Percentiles rank a stretch among this genome's conserved stretches.
Evolutionary conservation across 129 eudicot genomes (phyloP).

Genomic region (Artemisia annua): DNA sequence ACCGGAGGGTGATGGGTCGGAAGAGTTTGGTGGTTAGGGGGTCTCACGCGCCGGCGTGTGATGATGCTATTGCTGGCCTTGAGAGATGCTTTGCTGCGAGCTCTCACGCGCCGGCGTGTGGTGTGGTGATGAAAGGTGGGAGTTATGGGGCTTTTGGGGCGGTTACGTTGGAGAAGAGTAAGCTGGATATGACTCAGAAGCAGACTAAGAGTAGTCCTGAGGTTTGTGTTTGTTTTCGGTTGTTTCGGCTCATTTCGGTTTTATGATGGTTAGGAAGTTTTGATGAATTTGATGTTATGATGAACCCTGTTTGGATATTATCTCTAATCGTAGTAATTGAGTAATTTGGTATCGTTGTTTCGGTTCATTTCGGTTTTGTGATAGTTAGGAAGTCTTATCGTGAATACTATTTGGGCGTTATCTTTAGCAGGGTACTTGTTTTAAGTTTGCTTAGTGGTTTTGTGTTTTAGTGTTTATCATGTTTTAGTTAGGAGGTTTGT

Average conservation of each 20-base stretch:
- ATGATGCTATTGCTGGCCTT: conserved; percentile 46
- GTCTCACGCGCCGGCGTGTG: conserved; percentile 53
- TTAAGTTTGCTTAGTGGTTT: neutral
- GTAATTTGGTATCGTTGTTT: too few species aligned
- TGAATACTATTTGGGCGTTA: too few species aligned
- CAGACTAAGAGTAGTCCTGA: conserved; percentile 67
- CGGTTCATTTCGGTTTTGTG: too few species aligned
- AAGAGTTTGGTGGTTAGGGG: conserved; percentile 36
- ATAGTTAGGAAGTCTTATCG: too few species aligned
- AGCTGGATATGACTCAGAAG: conserved; percentile 63
- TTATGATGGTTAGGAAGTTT: too few species aligned
- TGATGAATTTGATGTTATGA: too few species aligned
- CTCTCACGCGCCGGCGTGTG: conserved; percentile 15
- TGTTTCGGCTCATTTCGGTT: too few species aligned
- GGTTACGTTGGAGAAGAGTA: conserved; percentile 74
- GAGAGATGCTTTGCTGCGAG: conserved; percentile 57
- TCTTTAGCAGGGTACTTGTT: too few species aligned
- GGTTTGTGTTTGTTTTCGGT: conserved; percentile 33
- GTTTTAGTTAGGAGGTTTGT: too few species aligned
- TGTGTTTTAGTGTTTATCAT: neutral
- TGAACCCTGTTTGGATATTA: too few species aligned
- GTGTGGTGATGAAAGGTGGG: conserved; percentile 70
- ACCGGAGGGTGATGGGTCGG: conserved; percentile 27
- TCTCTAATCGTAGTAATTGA: too few species aligned
- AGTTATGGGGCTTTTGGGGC: conserved; percentile 58